Evolutionary conservation across 139 green algal genomes (phyloP).

Genomic region (Mesotaenium endlicherianum): DNA sequence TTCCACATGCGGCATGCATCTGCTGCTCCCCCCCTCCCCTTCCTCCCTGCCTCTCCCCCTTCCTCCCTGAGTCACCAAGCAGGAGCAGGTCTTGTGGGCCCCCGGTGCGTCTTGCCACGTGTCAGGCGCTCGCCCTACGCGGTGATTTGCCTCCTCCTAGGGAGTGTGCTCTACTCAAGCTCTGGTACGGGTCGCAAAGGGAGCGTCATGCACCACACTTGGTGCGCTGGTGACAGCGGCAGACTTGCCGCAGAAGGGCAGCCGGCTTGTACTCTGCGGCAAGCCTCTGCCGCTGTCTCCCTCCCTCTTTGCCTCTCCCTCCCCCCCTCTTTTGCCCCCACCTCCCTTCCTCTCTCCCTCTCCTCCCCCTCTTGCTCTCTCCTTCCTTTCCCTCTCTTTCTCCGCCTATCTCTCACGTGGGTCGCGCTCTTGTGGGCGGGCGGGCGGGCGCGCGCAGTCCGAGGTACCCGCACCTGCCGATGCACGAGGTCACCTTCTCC

Average conservation of each 20-base stretch:
- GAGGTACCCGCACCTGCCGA: conserved; percentile 29
- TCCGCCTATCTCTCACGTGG: neutral
- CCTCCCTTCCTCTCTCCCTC: neutral
- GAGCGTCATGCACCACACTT: neutral
- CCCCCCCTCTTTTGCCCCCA: neutral
- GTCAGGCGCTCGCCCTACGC: neutral
- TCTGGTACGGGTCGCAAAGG: too few species aligned
- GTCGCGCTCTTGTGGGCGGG: neutral
- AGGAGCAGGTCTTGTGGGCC: neutral
- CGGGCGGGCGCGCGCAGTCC: neutral
- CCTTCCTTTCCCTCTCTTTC: neutral
- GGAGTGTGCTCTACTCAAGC: neutral
- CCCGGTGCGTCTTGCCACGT: neutral
- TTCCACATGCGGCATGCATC: too few species aligned
- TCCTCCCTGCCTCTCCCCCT: neutral
- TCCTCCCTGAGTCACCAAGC: neutral
- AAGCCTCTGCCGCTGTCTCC: neutral
- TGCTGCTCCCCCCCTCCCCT: neutral
- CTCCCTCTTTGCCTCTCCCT: neutral
- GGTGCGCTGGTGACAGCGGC: neutral
- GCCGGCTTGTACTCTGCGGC: too few species aligned
- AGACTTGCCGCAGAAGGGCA: neutral
- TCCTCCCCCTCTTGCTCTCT: neutral
- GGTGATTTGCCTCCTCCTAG: neutral
- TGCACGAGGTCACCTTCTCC: conserved; percentile 55